Conservation (phyloP, 148 eudicot genomes). For the Rhododendron williamsianum region DNA sequence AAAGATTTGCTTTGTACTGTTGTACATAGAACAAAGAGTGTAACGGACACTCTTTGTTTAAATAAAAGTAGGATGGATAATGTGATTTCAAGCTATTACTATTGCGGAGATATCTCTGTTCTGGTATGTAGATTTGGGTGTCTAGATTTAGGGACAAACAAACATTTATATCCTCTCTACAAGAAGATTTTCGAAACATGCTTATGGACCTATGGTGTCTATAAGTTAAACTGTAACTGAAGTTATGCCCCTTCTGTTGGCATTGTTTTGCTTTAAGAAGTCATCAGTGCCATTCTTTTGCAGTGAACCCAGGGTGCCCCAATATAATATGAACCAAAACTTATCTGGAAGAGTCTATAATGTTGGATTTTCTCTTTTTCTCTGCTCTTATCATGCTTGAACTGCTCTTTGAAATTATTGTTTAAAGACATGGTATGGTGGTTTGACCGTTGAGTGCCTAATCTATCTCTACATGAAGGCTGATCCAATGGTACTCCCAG, state of each 20-base stretch:
- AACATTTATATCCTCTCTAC: not conserved
- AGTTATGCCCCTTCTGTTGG: not conserved
- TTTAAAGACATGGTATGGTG: slow-evolving; percentile 6
- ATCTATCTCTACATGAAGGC: slow-evolving; percentile 26
- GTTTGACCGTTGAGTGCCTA: slow-evolving; percentile 1
- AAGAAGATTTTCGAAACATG: not conserved
- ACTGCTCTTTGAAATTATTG: not conserved
- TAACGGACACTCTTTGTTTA: not conserved
- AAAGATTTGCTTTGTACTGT: not conserved
- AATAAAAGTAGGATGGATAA: not conserved
- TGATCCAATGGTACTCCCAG: slow-evolving; percentile 50
- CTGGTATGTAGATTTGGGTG: not conserved
- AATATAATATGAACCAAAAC: not conserved
- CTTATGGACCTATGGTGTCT: not conserved
- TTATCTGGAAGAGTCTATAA: not conserved
- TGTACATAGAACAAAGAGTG: not conserved
- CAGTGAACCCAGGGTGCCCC: not conserved
- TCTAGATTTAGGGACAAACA: not conserved
- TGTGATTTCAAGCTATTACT: not conserved
- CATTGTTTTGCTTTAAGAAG: slow-evolving; percentile 1
- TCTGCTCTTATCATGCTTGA: not conserved
- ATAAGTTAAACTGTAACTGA: not conserved
- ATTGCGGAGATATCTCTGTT: not conserved
- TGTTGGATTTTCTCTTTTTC: not conserved
- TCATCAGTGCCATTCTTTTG: not conserved